These are phyloP conservation scores for Fraxinus paxiana DNA, from an alignment of 305 asterid genomes.

Conservation along the genomic window DNA sequence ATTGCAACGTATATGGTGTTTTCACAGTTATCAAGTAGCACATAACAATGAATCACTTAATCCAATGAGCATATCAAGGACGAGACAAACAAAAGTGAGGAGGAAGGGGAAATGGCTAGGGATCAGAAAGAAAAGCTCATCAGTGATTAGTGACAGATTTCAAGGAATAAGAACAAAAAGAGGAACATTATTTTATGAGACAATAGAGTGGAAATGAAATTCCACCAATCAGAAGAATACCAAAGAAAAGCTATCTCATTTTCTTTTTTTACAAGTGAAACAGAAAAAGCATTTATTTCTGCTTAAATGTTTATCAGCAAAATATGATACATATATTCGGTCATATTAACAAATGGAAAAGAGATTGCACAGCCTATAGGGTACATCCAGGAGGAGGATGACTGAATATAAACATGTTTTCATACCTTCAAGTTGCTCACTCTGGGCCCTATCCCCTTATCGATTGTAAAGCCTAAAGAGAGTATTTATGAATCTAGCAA, in stretches of 20 bases:
- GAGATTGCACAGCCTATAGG: not conserved
- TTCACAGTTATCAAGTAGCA: not conserved
- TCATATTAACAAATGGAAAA: not conserved
- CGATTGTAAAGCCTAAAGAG: not conserved
- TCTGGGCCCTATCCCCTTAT: not conserved
- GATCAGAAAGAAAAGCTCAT: not conserved
- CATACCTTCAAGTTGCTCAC: not conserved
- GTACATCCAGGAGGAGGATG: not conserved
- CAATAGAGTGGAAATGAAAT: not conserved
- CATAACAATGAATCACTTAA: not conserved
- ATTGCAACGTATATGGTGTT: not conserved
- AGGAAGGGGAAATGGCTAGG: not conserved
- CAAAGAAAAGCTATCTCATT: not conserved
- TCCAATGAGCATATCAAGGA: not conserved
- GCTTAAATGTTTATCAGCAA: not conserved
- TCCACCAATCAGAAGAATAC: not conserved
- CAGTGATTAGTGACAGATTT: not conserved
- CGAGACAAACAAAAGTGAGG: not conserved
- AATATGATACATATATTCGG: not conserved
- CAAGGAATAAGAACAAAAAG: not conserved
- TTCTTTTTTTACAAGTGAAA: not conserved
- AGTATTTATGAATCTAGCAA: not conserved
- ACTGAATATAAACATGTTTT: not conserved
- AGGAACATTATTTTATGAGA: not conserved
- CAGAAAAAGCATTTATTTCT: not conserved